phyloP scores from a whole-genome alignment of 495 filamentous ascomycete genomes.

The Aspergillus nanangensis region DNA sequence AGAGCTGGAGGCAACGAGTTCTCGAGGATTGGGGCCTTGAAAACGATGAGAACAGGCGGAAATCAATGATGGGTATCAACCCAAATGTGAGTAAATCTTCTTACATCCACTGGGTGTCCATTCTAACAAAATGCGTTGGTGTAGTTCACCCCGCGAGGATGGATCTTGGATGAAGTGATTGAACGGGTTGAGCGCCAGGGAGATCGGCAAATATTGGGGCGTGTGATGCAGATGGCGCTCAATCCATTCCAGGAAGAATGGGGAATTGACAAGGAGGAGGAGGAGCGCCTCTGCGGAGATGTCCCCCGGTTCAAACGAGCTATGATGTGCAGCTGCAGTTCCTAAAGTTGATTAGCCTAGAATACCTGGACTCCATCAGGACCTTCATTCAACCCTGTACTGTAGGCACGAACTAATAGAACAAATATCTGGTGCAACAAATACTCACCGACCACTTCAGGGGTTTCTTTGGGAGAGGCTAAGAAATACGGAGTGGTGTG shows the following conservation, averaged over 20 bases:
- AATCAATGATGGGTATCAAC: constrained; percentile 77
- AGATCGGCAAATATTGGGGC: constrained; percentile 70
- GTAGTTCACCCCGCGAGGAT: constrained; percentile 75
- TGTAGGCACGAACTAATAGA: too few relatives aligned
- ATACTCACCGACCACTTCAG: too few relatives aligned
- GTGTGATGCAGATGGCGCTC: constrained; percentile 73
- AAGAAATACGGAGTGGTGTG: too few relatives aligned
- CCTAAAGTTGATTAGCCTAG: too few relatives aligned
- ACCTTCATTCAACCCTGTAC: too few relatives aligned
- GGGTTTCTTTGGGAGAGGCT: too few relatives aligned
- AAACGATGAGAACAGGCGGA: constrained; percentile 57
- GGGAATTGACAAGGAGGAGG: constrained; percentile 64
- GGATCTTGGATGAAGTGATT: constrained; percentile 94
- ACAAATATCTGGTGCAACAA: too few relatives aligned
- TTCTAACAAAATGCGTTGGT: constrained; percentile 4
- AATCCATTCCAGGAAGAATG: constrained; percentile 82
- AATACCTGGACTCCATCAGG: neutral
- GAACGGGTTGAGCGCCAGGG: constrained; percentile 77
- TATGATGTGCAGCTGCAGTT: constrained; percentile 88
- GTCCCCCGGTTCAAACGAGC: constrained; percentile 71
- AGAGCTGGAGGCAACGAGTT: constrained; percentile 62
- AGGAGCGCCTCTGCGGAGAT: constrained; percentile 81
- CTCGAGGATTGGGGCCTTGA: constrained; percentile 64
- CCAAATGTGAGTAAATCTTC: constrained; percentile 60
- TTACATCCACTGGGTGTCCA: too few relatives aligned